phyloP scores from a whole-genome alignment of 768 basidiomycete genomes.

The Tulasnella sp. region DNA sequence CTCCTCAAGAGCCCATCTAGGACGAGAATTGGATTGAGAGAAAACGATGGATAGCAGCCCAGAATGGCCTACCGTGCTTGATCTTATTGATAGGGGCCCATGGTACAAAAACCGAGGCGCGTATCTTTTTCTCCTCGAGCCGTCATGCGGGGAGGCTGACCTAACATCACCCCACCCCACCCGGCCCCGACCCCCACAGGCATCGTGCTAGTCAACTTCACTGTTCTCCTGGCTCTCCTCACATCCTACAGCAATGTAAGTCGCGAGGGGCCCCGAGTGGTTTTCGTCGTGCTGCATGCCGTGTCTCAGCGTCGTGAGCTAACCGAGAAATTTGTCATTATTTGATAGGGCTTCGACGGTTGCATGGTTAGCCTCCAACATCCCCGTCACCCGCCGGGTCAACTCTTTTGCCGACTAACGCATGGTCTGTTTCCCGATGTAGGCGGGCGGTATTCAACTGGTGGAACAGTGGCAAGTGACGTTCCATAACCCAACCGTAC shows the following conservation, averaged over 20 bases:
- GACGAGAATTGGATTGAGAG: not conserved
- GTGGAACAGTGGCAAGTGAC: conserved; percentile 53
- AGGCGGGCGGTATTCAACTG: conserved; percentile 41
- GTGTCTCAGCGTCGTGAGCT: too few species aligned
- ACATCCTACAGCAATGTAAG: conserved; percentile 17
- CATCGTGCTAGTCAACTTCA: conserved; percentile 13
- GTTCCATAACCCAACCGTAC: conserved; percentile 41
- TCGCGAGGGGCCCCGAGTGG: too few species aligned
- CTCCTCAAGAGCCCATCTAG: not conserved
- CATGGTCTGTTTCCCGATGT: not conserved
- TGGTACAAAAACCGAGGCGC: conserved; percentile 20
- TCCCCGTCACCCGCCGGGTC: not conserved
- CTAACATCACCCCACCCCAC: not conserved
- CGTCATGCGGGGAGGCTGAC: not conserved
- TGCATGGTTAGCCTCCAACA: conserved; percentile 9
- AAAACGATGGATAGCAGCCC: not conserved
- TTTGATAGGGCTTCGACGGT: conserved; percentile 18
- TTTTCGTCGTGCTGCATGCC: not conserved
- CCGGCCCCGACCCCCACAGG: not conserved
- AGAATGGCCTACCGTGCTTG: conserved; percentile 12
- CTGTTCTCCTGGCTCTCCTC: conserved; percentile 7
- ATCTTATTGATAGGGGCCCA: conserved; percentile 9
- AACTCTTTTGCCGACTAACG: not conserved
- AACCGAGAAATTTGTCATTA: not conserved
- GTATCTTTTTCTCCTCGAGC: not conserved